Evolutionary conservation across 2,329 filamentous ascomycete species (phyloP), one percentile per base, ranked within the genome.

Genomic region (Cyclaneusma minus): DNA sequence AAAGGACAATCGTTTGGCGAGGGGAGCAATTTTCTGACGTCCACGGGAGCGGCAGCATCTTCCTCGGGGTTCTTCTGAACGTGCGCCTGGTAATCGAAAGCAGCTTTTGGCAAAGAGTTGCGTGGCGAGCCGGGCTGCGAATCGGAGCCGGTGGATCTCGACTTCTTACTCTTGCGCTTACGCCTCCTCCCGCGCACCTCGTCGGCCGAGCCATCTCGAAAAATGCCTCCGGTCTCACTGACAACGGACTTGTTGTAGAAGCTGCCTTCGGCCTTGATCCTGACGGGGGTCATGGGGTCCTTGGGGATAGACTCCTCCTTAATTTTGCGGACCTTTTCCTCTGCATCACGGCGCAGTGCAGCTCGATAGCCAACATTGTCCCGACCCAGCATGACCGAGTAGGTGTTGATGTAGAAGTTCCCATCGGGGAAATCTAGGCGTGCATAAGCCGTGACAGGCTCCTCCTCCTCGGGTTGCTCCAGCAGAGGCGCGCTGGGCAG

Each of bases 351-450:
- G 22, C 59, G 56, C 29, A 35, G 25, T 7, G 35, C 33, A 13
- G 67, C 68, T 37, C 66, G 59, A 29, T 60, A 52, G 36, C 69
- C 50, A 7, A 70, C 70, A 40, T 72, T 61, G 48, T 84, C 78
- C 33, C 79, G 72, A 29, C 77, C 78, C 15, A 85, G 68, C 30
- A 79, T 66, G 38, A 84, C 64, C 27, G 68, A 62, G 39, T 74
- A 75, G 2, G 76, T 82, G 27, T 72, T 81, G 70, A 85, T 78
- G 50, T 80, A 78, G 47, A 80, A 84, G 29, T 72, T 65, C 43
- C 77, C 76, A 54, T 85, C 79, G 37, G 66, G 62, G 44, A 85
- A 84, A 40, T 73, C 67, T 33, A 85, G 50, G 38, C 62, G 63
- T 17, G 62, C 64, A 40, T 58, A 68, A 21, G 60, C 63, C 15